Evolutionary conservation across 108 stramenopile species (phyloP).

Genomic region (Conticribra guillardii): DNA sequence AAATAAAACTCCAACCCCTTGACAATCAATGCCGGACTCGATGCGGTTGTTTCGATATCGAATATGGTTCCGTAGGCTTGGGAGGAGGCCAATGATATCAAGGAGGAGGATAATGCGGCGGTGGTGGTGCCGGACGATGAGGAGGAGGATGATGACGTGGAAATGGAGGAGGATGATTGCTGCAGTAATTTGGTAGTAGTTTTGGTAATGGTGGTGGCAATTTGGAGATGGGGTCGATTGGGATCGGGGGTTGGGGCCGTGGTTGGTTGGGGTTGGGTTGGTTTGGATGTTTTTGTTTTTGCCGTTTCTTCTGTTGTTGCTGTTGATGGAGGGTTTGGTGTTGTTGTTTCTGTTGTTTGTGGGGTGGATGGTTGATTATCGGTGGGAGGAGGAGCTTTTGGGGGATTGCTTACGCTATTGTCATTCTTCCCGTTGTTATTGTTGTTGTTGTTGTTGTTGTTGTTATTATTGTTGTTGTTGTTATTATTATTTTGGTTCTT

Average conservation of each 20-base stretch:
- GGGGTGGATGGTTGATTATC: too few relatives aligned
- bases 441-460: too few relatives aligned
- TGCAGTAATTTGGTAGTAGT: background rate
- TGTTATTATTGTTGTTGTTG: too few relatives aligned
- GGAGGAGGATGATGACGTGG: background rate
- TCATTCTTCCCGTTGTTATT: too few relatives aligned
- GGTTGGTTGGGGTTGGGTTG: too few relatives aligned
- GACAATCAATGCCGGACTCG: background rate
- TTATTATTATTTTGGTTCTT: too few relatives aligned
- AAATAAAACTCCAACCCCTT: background rate
- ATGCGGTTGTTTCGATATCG: background rate
- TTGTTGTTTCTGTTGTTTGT: background rate
- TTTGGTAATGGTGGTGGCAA: too few relatives aligned
- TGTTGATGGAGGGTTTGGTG: background rate
- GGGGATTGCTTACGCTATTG: too few relatives aligned
- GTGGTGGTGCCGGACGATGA: too few relatives aligned
- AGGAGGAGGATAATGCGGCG: background rate
- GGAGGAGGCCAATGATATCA: background rate
- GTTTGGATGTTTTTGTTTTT: too few relatives aligned
- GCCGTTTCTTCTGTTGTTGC: background rate
- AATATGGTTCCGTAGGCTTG: background rate
- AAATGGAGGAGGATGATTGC: background rate
- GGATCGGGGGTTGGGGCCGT: background rate
- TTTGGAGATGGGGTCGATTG: background rate
- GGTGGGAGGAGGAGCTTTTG: too few relatives aligned